phyloP scores from a whole-genome alignment of 495 filamentous ascomycete genomes.

The Cercophora sp. region DNA sequence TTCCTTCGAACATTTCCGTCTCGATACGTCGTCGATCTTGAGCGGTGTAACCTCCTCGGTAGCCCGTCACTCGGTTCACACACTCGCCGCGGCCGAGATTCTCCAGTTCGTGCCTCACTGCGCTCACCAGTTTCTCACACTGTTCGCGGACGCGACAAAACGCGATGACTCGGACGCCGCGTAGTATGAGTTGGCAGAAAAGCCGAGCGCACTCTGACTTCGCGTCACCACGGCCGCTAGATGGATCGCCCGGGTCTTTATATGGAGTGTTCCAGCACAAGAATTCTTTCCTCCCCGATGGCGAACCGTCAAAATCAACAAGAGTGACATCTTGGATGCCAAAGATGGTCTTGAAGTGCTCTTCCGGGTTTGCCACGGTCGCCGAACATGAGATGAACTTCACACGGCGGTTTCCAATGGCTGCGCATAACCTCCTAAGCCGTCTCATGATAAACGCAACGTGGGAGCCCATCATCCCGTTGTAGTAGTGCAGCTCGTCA shows the following conservation, averaged over 20 bases:
- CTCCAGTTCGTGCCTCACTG: slow-evolving; percentile 72
- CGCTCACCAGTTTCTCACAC: slow-evolving; percentile 80
- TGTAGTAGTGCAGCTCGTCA: slow-evolving; percentile 93
- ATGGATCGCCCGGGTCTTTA: slow-evolving; percentile 82
- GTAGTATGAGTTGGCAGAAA: slow-evolving; percentile 83
- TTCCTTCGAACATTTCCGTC: slow-evolving; percentile 94
- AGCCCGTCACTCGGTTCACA: slow-evolving; percentile 82
- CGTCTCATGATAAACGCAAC: slow-evolving; percentile 93
- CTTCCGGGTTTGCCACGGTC: slow-evolving; percentile 88
- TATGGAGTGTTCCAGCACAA: slow-evolving; percentile 97
- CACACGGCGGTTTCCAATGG: slow-evolving; percentile 81
- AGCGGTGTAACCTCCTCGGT: slow-evolving; percentile 91
- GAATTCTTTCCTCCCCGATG: slow-evolving; percentile 91
- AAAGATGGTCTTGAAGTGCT: slow-evolving; percentile 92
- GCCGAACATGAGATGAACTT: slow-evolving; percentile 97
- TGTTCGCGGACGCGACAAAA: slow-evolving; percentile 85
- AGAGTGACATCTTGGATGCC: slow-evolving; percentile 74
- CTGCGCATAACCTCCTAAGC: slow-evolving; percentile 82
- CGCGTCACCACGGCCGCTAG: slow-evolving; percentile 78
- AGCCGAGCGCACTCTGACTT: slow-evolving; percentile 80
- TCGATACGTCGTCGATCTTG: slow-evolving; percentile 91
- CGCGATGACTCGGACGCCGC: slow-evolving; percentile 89
- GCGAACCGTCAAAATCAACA: slow-evolving; percentile 88
- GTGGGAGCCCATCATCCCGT: slow-evolving; percentile 89
- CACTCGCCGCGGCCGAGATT: slow-evolving; percentile 68